These are phyloP conservation scores for Dryas alaskensis DNA, from an alignment of 306 rosid species.

Conservation along the genomic window DNA sequence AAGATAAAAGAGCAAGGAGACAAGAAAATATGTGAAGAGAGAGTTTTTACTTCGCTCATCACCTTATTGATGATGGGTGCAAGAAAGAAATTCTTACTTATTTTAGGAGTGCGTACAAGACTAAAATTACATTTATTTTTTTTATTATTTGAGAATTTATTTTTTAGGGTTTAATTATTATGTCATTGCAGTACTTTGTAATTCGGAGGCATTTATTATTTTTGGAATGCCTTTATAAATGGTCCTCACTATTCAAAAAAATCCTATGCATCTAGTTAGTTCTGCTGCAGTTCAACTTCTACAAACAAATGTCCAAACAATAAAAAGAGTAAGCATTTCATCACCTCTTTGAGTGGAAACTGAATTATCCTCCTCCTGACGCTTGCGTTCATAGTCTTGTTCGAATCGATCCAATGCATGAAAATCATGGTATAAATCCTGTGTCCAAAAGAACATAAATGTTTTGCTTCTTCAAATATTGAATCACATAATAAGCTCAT, in stretches of 20 bases:
- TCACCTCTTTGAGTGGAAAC: slow-evolving; percentile 49
- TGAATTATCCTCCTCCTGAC: slow-evolving; percentile 52
- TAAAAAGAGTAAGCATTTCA: slow-evolving; percentile 15
- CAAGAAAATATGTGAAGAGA: not conserved
- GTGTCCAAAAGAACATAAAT: slow-evolving; percentile 23
- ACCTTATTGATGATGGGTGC: not conserved
- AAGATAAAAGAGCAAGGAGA: not conserved
- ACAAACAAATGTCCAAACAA: not conserved
- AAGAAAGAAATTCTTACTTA: not conserved
- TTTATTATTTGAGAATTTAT: not conserved
- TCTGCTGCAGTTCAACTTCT: not conserved
- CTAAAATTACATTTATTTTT: not conserved
- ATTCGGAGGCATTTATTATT: not conserved
- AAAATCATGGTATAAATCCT: slow-evolving; percentile 84
- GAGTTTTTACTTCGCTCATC: not conserved
- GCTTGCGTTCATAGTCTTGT: slow-evolving; percentile 63
- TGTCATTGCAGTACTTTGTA: not conserved
- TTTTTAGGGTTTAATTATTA: not conserved
- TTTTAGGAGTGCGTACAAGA: not conserved
- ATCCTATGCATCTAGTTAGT: not conserved
- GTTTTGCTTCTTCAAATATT: not conserved
- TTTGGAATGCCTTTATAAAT: not conserved
- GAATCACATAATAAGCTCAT: slow-evolving; percentile 2
- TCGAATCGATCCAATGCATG: slow-evolving; percentile 73
- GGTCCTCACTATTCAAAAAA: not conserved